Evolutionary conservation across 192 early-diverging fungal species (phyloP).

Genomic region (Coemansia sp.): DNA sequence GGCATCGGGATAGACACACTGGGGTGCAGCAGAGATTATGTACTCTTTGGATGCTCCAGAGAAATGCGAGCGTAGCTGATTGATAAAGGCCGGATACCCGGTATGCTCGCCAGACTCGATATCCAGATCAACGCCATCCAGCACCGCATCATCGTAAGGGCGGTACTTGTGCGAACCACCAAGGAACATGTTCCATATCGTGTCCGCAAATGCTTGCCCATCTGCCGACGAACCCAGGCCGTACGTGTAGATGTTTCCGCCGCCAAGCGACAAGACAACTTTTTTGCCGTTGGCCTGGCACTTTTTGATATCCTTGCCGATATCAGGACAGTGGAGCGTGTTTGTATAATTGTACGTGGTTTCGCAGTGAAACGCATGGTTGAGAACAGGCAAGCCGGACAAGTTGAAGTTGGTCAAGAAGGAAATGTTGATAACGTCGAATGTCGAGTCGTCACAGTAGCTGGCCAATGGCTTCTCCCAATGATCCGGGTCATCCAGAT

Average conservation of each 20-base stretch:
- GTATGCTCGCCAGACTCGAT: slow-evolving; percentile 63
- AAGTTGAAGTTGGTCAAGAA: slow-evolving; percentile 67
- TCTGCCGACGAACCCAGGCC: slow-evolving; percentile 57
- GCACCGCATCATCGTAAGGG: slow-evolving; percentile 66
- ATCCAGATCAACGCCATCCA: slow-evolving; percentile 75
- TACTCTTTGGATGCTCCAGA: slow-evolving; percentile 52
- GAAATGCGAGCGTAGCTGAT: slow-evolving; percentile 55
- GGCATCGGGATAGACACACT: slow-evolving; percentile 70
- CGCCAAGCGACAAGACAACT: slow-evolving; percentile 71
- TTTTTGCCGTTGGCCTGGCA: slow-evolving; percentile 77
- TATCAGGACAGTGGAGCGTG: slow-evolving; percentile 64
- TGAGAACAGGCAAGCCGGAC: slow-evolving; percentile 58
- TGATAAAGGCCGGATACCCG: slow-evolving; percentile 61
- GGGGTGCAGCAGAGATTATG: slow-evolving; percentile 67
- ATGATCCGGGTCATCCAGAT: slow-evolving; percentile 41
- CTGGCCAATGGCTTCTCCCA: slow-evolving; percentile 52
- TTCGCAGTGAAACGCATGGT: slow-evolving; percentile 69
- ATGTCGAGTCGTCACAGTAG: slow-evolving; percentile 58
- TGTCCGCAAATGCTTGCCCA: slow-evolving; percentile 61
- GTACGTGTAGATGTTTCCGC: slow-evolving; percentile 63
- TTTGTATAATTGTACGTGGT: slow-evolving; percentile 56
- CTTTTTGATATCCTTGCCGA: slow-evolving; percentile 65
- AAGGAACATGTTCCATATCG: slow-evolving; percentile 75
- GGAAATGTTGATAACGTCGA: slow-evolving; percentile 59
- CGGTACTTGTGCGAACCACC: slow-evolving; percentile 59